phyloP scores from a whole-genome alignment of 306 rosid genomes.

The Sechiopsis laciniata region DNA sequence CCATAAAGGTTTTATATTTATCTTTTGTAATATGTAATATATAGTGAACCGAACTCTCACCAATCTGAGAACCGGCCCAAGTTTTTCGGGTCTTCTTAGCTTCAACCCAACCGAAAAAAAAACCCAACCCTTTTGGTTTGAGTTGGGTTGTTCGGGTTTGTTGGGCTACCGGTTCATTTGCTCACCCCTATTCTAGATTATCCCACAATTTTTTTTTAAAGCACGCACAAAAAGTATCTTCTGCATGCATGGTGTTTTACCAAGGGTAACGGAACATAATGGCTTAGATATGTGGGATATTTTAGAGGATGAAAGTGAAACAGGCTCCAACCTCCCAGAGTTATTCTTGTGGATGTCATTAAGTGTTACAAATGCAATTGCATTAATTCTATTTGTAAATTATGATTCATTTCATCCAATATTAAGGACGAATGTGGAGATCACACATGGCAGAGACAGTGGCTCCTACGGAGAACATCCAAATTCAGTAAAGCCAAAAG shows the following conservation, averaged over 20 bases:
- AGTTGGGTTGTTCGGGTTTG: too few relatives aligned
- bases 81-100: too few relatives aligned
- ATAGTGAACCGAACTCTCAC: too few relatives aligned
- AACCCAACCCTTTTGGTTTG: too few relatives aligned
- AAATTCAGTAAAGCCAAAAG: constrained; percentile 56
- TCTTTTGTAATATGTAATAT: too few relatives aligned
- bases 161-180: too few relatives aligned
- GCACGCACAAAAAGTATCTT: not conserved
- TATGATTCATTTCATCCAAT: constrained; percentile 24
- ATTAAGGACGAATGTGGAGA: constrained; percentile 65
- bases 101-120: too few relatives aligned
- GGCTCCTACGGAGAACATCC: constrained; percentile 51
- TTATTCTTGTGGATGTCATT: not conserved
- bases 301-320: not conserved
- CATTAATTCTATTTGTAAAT: constrained; percentile 24
- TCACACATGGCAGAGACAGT: constrained; percentile 45
- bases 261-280: not conserved
- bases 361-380: not conserved
- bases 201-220: too few relatives aligned
- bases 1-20: too few relatives aligned
- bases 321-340: too few relatives aligned
- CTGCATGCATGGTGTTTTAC: not conserved
- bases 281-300: not conserved
- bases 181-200: too few relatives aligned
- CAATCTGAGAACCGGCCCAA: too few relatives aligned